A percentile compares a stretch with the other conserved stretches of the same genome.
Evolutionary conservation across 345 rosid genomes (phyloP).

Genomic region (Sapria himalayana): DNA sequence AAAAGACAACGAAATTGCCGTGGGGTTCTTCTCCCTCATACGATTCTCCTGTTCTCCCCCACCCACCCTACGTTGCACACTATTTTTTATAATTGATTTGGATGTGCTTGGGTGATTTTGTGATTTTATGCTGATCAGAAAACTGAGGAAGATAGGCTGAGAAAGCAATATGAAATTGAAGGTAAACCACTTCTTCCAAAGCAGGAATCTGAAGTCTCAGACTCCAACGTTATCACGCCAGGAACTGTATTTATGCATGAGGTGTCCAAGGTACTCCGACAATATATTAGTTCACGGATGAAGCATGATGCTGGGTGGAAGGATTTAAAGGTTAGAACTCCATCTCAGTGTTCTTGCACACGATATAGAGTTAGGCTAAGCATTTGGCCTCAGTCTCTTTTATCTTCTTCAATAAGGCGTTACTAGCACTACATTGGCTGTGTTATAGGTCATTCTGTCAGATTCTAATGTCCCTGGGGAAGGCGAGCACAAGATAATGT

Average conservation of each 20-base stretch:
- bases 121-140: constrained; percentile 3
- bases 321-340: constrained; percentile 12
- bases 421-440: no score
- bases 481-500: constrained; percentile 22
- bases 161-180: constrained; percentile 10
- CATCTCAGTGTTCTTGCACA: neutral
- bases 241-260: constrained; percentile 11
- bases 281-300: constrained; percentile 14
- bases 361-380: neutral
- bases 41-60: neutral
- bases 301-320: constrained; percentile 13
- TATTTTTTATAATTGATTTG: neutral
- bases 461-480: constrained; percentile 20
- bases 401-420: neutral
- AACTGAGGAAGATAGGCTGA: constrained; percentile 7
- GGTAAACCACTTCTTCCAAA: constrained; percentile 12
- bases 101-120: neutral
- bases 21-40: neutral
- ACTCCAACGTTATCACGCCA: constrained; percentile 12
- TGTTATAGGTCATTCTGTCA: constrained; percentile 15
- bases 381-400: neutral
- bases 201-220: constrained; percentile 4
- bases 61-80: neutral
- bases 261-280: constrained; percentile 10
- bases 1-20: constrained; percentile 12